Evolutionary conservation across 176 grass and related monocot genomes (phyloP).

Genomic region (Bonia amplexicaulis): DNA sequence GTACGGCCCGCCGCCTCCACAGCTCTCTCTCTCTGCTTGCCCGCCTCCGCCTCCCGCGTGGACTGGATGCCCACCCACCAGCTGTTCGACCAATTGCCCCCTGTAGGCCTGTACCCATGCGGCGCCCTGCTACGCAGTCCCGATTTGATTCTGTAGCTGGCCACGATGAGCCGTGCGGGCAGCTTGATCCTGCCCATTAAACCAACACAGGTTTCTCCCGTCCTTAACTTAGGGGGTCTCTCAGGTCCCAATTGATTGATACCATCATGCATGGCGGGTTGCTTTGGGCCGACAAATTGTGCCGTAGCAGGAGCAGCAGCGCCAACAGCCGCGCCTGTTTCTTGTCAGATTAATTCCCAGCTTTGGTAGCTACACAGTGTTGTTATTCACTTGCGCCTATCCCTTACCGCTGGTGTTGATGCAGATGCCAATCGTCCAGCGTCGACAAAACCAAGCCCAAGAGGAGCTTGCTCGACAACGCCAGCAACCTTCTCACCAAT

Average conservation of each 20-base stretch:
- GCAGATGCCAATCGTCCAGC: constrained; percentile 78
- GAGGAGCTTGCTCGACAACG: constrained; percentile 74
- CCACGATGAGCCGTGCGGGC: neutral
- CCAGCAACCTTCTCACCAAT: constrained; percentile 92
- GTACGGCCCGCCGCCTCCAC: neutral
- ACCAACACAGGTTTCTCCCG: too few species aligned
- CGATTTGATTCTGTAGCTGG: neutral
- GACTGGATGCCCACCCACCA: neutral
- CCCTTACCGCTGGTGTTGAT: neutral
- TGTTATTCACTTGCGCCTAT: neutral
- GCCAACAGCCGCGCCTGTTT: neutral
- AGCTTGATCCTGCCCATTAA: neutral
- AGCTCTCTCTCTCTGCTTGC: neutral
- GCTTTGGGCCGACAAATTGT: neutral
- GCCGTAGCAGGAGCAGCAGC: neutral
- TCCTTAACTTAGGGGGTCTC: neutral
- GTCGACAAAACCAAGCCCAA: constrained; percentile 65
- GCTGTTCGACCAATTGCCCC: constrained; percentile 19
- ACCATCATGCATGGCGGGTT: neutral
- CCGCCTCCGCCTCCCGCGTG: neutral
- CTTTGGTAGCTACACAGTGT: neutral
- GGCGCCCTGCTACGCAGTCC: neutral
- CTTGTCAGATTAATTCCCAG: neutral
- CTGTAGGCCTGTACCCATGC: neutral
- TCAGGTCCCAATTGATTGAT: neutral